Base-by-base conservation (phyloP, 2,329 filamentous ascomycete species). In the Onygenales sp. region DNA sequence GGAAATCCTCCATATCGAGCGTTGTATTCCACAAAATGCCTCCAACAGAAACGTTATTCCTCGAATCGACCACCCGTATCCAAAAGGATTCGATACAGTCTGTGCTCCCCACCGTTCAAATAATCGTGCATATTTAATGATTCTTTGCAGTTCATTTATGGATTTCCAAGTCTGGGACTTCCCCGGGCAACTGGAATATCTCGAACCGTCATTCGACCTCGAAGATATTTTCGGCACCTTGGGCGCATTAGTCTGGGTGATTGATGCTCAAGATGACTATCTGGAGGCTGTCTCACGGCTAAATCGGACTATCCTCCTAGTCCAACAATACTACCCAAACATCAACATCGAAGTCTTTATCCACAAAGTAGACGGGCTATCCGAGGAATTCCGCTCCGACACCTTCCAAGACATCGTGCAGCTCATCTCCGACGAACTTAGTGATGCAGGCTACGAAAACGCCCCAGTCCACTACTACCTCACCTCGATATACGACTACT, bases 11-110 rank as follows among this genome's bases (percentile, higher is more conserved):
- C 5, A 97, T 98, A 67, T 93, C 91, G 31, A 97, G 90, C 65
- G 94, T 98, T 47, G 92, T 98, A n/a, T 97, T 98, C 65, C 91
- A 97, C 72, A 98, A 98, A 69, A 84, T 97, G 66, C 89, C 92
- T 2, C 91, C 93, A 2, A 94, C 88, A 62, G 94, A 98, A 74
- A 97, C 93, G 0, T 74, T 98, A 13, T 98, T 95, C 64, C 80
- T 98, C 14, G 93, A 97, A 69, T 95, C 93, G 0, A 98, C 93
- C 3, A 91, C 90, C 8, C 82, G 88, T 34, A 94, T 97, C 58
- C 90, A 95, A 65, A 95, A 95, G 66, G 90, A 96, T 62, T 88
- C 87, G 3, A 91, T 97, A 78, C 88, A 93, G 91, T 96, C 70
- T 73, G 88, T 75, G 31, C 34, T 10, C n/a, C 37, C 1, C 4